Percentiles rank a stretch among this genome's conserved stretches.
These are phyloP conservation scores for Dactylellina leptospora DNA, from an alignment of 2,329 filamentous ascomycete genomes.

Conservation along the genomic window DNA sequence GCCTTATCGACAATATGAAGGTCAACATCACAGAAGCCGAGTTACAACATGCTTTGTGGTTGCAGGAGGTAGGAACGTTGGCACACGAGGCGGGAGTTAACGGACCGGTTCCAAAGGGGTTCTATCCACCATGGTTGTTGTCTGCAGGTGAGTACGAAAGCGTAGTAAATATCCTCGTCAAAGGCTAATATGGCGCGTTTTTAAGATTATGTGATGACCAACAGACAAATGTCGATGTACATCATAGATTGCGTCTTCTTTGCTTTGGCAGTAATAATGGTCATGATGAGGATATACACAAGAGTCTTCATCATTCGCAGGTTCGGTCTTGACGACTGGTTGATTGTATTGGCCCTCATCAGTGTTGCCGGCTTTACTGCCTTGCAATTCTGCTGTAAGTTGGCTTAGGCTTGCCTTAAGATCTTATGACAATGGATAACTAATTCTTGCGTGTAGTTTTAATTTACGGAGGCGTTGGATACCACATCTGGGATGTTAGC, in stretches of 20 bases:
- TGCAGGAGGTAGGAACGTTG: conserved; percentile 30
- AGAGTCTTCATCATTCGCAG: conserved; percentile 44
- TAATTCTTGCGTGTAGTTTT: conserved; percentile 29
- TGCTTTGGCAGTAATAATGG: conserved; percentile 43
- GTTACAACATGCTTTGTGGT: conserved; percentile 39
- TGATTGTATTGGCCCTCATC: conserved; percentile 40
- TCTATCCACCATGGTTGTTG: conserved; percentile 44
- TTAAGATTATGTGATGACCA: conserved; percentile 31
- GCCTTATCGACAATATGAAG: conserved; percentile 21
- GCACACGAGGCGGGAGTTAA: conserved; percentile 41
- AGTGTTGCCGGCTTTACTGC: conserved; percentile 47
- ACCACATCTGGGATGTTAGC: conserved; percentile 50
- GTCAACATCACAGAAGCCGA: conserved; percentile 24
- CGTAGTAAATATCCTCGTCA: not conserved
- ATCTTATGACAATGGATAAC: too few species aligned
- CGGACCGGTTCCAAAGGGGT: conserved; percentile 38
- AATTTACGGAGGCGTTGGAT: conserved; percentile 48
- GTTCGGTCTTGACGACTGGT: conserved; percentile 50
- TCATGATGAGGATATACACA: conserved; percentile 49
- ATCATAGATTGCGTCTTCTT: conserved; percentile 46
- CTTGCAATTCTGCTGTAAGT: conserved; percentile 50
- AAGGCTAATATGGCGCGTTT: not conserved
- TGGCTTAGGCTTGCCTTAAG: not conserved
- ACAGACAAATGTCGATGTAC: conserved; percentile 43
- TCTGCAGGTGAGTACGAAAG: conserved; percentile 11